Percentiles rank a stretch among this genome's conserved stretches.
Conservation (phyloP, 305 asterid species). For the Fraxinus paxiana region DNA sequence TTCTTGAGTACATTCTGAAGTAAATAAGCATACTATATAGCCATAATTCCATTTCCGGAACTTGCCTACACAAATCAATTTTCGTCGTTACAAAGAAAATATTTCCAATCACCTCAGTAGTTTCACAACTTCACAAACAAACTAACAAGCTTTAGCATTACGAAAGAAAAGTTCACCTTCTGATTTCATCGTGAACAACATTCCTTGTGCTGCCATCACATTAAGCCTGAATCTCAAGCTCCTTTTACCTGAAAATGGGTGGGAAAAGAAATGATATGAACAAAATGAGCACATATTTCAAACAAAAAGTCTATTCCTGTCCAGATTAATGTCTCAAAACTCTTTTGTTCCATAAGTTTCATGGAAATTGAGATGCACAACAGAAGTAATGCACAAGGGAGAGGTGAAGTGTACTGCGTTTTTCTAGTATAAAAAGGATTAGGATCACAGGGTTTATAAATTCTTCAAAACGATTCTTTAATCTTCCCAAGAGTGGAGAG, state of each 20-base stretch:
- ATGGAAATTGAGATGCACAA: background rate
- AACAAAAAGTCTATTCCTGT: background rate
- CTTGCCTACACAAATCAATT: background rate
- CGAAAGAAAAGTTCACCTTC: background rate
- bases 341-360: background rate
- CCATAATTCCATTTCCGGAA: background rate
- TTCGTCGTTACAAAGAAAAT: background rate
- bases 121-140: slow-evolving; percentile 2
- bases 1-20: background rate
- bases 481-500: background rate
- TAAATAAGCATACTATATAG: background rate
- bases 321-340: background rate
- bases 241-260: slow-evolving; percentile 40
- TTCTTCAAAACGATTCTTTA: background rate
- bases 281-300: background rate
- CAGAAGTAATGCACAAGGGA: background rate
- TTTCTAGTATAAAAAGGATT: background rate
- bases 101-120: background rate
- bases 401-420: background rate
- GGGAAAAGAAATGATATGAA: background rate
- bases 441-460: background rate
- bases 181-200: background rate
- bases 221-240: slow-evolving; percentile 29
- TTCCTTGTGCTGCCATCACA: slow-evolving; percentile 23
- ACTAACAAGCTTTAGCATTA: background rate